Percentiles rank a stretch among this genome's conserved stretches.
phyloP scores from a whole-genome alignment of 202 grass and related monocot species.

The Elaeis oleifera region DNA sequence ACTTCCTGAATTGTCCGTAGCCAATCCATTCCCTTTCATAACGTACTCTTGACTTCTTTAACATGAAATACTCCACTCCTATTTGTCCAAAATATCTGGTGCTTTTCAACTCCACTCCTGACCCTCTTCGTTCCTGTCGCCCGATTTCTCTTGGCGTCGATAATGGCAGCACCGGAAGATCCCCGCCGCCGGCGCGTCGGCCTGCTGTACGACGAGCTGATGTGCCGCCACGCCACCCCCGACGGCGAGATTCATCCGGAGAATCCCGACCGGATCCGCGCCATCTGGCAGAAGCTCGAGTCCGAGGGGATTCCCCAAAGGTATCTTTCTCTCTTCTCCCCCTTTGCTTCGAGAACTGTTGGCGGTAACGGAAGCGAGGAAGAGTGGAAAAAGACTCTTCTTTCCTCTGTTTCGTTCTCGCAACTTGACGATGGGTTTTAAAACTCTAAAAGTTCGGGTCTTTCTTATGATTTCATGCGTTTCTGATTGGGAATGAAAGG shows the following conservation, averaged over 20 bases:
- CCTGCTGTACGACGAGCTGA: conserved; percentile 64
- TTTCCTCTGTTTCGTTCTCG: no score
- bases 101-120: not conserved
- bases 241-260: conserved; percentile 47
- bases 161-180: conserved; percentile 2
- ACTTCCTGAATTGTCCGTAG: no score
- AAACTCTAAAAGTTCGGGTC: no score
- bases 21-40: no score
- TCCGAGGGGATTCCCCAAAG: conserved; percentile 52
- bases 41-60: no score
- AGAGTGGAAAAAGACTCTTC: no score
- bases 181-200: conserved; percentile 23
- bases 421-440: no score
- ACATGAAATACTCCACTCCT: no score
- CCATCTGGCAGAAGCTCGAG: conserved; percentile 76
- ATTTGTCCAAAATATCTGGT: no score
- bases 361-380: no score
- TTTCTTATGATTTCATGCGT: no score
- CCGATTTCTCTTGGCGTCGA: not conserved
- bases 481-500: no score
- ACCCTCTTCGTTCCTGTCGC: not conserved
- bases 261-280: conserved; percentile 50
- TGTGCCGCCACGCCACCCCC: conserved; percentile 51
- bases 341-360: not conserved
- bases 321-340: conserved; percentile 19